Percentiles rank a stretch among this genome's conserved stretches.
These are phyloP conservation scores for Royoungia palumana DNA, from an alignment of 768 basidiomycete genomes.

Conservation along the genomic window DNA sequence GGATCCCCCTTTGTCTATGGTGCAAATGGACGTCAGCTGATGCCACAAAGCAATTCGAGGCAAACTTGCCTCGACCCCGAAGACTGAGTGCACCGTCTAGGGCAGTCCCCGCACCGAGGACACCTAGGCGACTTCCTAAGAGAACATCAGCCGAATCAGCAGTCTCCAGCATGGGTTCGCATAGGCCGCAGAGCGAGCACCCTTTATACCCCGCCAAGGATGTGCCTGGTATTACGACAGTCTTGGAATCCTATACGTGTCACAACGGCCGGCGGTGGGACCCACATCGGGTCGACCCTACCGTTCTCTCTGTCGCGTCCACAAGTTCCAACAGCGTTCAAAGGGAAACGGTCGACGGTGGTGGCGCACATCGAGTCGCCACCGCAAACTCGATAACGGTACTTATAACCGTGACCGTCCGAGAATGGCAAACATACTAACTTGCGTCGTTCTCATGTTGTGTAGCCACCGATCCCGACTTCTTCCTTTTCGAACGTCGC, in stretches of 20 bases:
- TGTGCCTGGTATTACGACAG: conserved; percentile 31
- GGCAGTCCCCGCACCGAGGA: conserved; percentile 11
- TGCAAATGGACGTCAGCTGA: conserved; percentile 46
- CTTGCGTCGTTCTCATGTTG: conserved; percentile 7
- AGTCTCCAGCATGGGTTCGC: conserved; percentile 17
- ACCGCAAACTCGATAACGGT: conserved; percentile 30
- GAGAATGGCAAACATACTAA: conserved; percentile 21
- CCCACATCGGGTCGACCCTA: conserved; percentile 12
- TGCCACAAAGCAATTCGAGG: conserved; percentile 39
- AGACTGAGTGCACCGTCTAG: conserved; percentile 29
- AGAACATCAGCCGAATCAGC: conserved; percentile 23
- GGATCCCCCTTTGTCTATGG: conserved; percentile 50
- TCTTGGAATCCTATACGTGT: conserved; percentile 21
- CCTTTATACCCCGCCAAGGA: conserved; percentile 3
- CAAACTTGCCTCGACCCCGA: conserved; percentile 36
- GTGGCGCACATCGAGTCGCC: conserved; percentile 24
- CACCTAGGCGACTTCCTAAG: conserved; percentile 1
- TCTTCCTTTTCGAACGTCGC: conserved; percentile 17
- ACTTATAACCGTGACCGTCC: conserved; percentile 14
- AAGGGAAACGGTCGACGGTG: conserved; percentile 13
- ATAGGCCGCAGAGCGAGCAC: conserved; percentile 22
- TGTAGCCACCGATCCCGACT: conserved; percentile 22
- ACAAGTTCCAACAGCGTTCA: conserved; percentile 11
- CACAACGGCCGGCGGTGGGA: conserved; percentile 7
- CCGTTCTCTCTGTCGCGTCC: not conserved